Evolutionary conservation across 371 early-diverging fungal genomes (phyloP).

Genomic region (Blastocladiella emersonii): DNA sequence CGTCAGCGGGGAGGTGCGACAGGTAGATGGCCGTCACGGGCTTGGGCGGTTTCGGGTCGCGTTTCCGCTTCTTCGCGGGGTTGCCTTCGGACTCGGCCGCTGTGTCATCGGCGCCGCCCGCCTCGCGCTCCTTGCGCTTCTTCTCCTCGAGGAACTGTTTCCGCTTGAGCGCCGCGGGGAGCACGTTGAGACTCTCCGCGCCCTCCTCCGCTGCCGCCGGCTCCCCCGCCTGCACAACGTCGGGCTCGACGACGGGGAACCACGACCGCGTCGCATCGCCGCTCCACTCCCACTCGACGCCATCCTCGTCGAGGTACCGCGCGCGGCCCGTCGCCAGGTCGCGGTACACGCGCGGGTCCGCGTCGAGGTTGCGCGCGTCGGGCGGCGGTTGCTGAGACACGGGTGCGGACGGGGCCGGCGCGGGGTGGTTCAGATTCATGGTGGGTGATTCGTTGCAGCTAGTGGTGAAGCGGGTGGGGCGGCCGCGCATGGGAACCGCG

Average conservation of each 20-base stretch:
- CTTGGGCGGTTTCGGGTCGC: conserved; percentile 14
- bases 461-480: too few relatives aligned
- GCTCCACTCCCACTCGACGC: background rate
- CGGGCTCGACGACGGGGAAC: background rate
- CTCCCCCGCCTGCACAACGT: background rate
- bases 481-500: too few relatives aligned
- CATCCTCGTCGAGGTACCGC: background rate
- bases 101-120: too few relatives aligned
- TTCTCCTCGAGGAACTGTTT: background rate
- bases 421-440: too few relatives aligned
- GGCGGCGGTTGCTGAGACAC: too few relatives aligned
- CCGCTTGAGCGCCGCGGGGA: background rate
- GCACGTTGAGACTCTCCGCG: background rate
- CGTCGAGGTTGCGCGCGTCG: background rate
- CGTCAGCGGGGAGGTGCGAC: conserved; percentile 69
- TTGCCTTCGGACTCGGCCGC: too few relatives aligned
- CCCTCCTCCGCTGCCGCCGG: background rate
- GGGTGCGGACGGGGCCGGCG: too few relatives aligned
- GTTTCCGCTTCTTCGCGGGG: too few relatives aligned
- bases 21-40: conserved; percentile 72
- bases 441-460: too few relatives aligned
- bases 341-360: background rate
- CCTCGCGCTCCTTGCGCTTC: too few relatives aligned
- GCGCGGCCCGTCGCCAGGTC: background rate
- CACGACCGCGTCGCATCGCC: background rate